Conservation (phyloP, 2,329 filamentous ascomycete genomes). For the Penicillium hordei region DNA sequence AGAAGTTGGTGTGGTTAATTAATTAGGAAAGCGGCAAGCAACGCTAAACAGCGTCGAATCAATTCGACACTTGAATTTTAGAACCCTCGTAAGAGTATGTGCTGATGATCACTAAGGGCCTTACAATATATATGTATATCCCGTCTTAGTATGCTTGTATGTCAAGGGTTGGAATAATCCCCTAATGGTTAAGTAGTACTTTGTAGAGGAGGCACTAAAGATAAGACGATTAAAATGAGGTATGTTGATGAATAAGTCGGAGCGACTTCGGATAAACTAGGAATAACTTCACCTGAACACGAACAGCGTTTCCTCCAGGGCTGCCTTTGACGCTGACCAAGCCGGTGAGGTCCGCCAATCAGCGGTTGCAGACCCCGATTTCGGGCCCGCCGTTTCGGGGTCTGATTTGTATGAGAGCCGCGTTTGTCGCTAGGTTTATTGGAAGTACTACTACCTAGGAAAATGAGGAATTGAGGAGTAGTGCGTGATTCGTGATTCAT, state of each 20-base stretch:
- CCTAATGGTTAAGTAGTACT: not conserved
- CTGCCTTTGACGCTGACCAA: not conserved
- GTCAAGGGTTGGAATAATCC: not conserved
- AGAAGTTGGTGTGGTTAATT: no score
- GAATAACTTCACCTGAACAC: not conserved
- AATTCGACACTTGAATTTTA: not conserved
- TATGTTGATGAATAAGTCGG: not conserved
- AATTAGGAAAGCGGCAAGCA: not conserved
- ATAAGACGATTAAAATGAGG: not conserved
- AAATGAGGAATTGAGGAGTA: not conserved
- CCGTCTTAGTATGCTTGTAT: not conserved
- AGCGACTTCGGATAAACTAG: not conserved
- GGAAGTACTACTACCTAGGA: not conserved
- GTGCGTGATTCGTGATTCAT: not conserved
- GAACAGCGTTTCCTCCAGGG: not conserved
- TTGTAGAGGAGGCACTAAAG: not conserved
- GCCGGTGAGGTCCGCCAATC: not conserved
- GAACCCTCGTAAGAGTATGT: not conserved
- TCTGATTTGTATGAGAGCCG: not conserved
- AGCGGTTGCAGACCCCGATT: not conserved
- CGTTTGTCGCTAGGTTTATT: conserved; percentile 6
- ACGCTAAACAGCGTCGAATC: not conserved
- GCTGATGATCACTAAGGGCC: not conserved
- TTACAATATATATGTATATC: not conserved
- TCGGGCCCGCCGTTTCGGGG: not conserved